Evolutionary conservation across 106 monocot species (phyloP).

Genomic region (Gastrodia elata): DNA sequence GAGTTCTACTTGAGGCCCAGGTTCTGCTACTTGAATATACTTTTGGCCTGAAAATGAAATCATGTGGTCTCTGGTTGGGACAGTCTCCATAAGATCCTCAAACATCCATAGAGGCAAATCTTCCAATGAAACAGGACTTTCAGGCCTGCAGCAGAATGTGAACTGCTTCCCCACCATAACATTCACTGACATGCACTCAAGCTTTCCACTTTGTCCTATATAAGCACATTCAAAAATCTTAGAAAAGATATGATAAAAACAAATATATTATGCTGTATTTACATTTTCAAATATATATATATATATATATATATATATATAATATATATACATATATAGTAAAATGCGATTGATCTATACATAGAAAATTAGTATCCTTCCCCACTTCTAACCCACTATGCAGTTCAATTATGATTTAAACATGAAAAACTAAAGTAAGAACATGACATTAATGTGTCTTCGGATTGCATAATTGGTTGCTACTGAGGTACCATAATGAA

Average conservation of each 20-base stretch:
- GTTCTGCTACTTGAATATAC: conserved; percentile 81
- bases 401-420: too few relatives aligned
- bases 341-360: too few relatives aligned
- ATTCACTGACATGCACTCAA: conserved; percentile 75
- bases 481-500: too few relatives aligned
- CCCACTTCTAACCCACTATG: too few relatives aligned
- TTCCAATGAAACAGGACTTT: conserved; percentile 87
- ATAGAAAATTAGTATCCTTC: too few relatives aligned
- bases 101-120: conserved; percentile 66
- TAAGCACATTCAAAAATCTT: not conserved
- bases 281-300: not conserved
- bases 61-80: conserved; percentile 48
- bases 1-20: conserved; percentile 81
- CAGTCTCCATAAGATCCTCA: conserved; percentile 53
- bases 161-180: conserved; percentile 44
- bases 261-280: too few relatives aligned
- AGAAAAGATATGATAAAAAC: too few relatives aligned
- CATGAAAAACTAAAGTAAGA: too few relatives aligned
- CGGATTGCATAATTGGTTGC: too few relatives aligned
- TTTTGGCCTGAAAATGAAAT: conserved; percentile 72
- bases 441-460: too few relatives aligned
- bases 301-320: too few relatives aligned
- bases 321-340: too few relatives aligned
- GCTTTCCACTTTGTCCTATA: conserved; percentile 92
- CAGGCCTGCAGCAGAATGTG: conserved; percentile 56